Base-by-base conservation (phyloP, 305 asterid genomes). In the Nicotiana rustica region DNA sequence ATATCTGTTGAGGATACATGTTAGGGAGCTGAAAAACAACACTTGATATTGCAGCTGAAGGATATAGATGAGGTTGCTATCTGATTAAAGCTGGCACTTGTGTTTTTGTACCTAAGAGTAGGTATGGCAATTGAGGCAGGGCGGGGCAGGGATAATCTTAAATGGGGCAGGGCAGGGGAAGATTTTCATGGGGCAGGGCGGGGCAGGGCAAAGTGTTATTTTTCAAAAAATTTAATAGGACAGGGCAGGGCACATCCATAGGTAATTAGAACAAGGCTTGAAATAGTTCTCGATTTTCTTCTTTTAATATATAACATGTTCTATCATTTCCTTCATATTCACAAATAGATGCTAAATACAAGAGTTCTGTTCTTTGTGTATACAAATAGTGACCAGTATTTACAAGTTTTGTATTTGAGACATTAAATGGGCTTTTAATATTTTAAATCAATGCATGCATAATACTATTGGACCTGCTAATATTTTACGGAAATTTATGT, bases 301-400 rank as follows among this genome's bases (percentile, higher is more conserved):
- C 21, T 61, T 19, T 6, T 2, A 61, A 2, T 60, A 19, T 60
- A 60, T 19, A 64, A 25, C 5, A 25, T 64, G 38, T 64, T 47
- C 4, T 47, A 44, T 19, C 19, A 71, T 71, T 71, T 73, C 62
- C 41, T 47, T 62, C 79, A 13, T 73, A 47, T 73, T 47, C 33
- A 47, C 14, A 21, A 47, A 19, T 62, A 73, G 79, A 36, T 47
- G 79, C 49, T 21, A 47, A 47, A 14, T 25, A 25, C 25, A 25
- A 25, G 49, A 41, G 49, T 41, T 41, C 12, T 41, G 49, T 0
- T 41, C 12, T 41, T 41, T 41, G 3, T 7, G 8, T 1, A 41
- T 41, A 41, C 12, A 7, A 7, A 41, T 41, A 0, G 49, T 41
- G 6, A 41, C 49, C 49, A 8, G 12, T 41, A 41, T 41, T 41